Evolutionary conservation across 2,329 filamentous ascomycete species (phyloP).

Genomic region (Thelonectria olida): DNA sequence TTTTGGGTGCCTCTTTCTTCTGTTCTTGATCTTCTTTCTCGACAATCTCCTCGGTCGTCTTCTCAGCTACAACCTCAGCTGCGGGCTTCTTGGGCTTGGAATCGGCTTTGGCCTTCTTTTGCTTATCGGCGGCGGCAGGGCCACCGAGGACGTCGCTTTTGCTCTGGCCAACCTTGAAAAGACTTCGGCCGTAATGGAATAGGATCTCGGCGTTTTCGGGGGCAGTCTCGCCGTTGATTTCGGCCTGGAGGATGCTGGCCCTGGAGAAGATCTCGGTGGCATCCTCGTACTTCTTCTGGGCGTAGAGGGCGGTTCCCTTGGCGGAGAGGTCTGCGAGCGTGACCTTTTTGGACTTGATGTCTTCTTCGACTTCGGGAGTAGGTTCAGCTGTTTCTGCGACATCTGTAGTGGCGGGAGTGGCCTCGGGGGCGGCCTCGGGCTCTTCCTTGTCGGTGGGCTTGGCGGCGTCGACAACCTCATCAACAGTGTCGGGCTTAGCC

Average conservation of each 20-base stretch:
- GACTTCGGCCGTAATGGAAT: slow-evolving; percentile 90
- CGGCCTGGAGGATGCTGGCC: slow-evolving; percentile 88
- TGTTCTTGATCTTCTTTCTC: slow-evolving; percentile 54
- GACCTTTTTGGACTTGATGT: slow-evolving; percentile 63
- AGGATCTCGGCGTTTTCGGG: slow-evolving; percentile 92
- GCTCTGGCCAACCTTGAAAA: slow-evolving; percentile 93
- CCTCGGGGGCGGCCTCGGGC: slow-evolving; percentile 27
- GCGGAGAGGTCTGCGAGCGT: slow-evolving; percentile 81
- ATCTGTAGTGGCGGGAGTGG: slow-evolving; percentile 28
- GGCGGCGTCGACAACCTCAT: slow-evolving; percentile 14
- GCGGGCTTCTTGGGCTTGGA: slow-evolving; percentile 50
- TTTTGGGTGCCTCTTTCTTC: slow-evolving; percentile 50
- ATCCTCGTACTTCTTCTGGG: slow-evolving; percentile 86
- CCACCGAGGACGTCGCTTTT: slow-evolving; percentile 95
- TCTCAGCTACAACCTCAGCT: slow-evolving; percentile 50
- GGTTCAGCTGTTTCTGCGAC: slow-evolving; percentile 25
- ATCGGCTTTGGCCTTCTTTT: slow-evolving; percentile 49
- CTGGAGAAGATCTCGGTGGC: slow-evolving; percentile 89
- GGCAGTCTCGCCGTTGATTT: slow-evolving; percentile 91
- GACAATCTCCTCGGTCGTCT: slow-evolving; percentile 57
- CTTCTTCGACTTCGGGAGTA: slow-evolving; percentile 49
- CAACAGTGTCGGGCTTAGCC: slow-evolving; percentile 19
- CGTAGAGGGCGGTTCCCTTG: slow-evolving; percentile 85
- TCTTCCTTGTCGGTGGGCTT: slow-evolving; percentile 29
- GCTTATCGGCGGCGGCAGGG: slow-evolving; percentile 69